Percentiles rank a stretch among this genome's conserved stretches.
Conservation (phyloP, 257 asterid species). For the Coffea canephora region DNA sequence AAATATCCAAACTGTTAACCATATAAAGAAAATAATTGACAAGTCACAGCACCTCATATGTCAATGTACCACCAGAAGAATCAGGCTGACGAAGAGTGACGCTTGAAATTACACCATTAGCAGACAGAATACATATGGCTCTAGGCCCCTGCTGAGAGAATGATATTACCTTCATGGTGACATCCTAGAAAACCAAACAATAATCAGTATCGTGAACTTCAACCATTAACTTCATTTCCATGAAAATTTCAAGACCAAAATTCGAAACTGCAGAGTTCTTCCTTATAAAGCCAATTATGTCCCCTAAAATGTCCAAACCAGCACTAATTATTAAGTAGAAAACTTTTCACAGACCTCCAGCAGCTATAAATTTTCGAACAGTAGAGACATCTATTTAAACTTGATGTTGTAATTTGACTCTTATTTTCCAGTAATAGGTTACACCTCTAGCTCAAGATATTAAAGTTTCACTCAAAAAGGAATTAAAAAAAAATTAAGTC, state of each 20-base stretch:
- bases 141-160: constrained; percentile 90
- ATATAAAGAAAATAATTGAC: neutral
- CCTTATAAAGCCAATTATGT: neutral
- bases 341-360: neutral
- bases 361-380: neutral
- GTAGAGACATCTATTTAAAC: neutral
- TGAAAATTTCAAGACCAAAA: neutral
- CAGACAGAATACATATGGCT: constrained; percentile 78
- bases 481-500: neutral
- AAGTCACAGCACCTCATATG: constrained; percentile 60
- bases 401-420: neutral
- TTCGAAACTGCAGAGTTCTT: neutral
- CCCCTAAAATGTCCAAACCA: neutral
- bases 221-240: neutral
- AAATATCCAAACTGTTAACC: neutral
- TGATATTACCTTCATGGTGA: constrained; percentile 76
- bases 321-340: neutral
- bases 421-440: too few species aligned
- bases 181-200: constrained; percentile 49
- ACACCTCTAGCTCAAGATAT: neutral
- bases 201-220: neutral
- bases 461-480: neutral
- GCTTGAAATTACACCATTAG: constrained; percentile 72
- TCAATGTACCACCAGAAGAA: constrained; percentile 83
- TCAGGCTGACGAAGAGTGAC: constrained; percentile 87